These are phyloP conservation scores for Moringa oleifera DNA, from an alignment of 345 rosid species.

Conservation along the genomic window DNA sequence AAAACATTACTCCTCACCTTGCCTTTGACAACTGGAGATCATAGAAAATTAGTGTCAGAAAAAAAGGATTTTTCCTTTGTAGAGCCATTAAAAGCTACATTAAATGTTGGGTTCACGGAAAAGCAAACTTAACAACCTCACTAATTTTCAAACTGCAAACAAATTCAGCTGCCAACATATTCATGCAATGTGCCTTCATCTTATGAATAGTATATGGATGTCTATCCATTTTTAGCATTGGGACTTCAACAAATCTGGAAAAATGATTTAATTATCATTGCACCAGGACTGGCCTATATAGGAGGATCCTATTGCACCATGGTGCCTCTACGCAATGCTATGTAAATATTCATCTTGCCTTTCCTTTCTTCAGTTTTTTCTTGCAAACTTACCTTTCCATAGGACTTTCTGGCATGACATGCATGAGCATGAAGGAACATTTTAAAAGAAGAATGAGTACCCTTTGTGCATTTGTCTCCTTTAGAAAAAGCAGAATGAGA, in stretches of 20 bases:
- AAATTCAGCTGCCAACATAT: not conserved
- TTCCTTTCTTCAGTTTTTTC: no score
- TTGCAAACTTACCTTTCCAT: no score
- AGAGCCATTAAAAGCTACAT: not conserved
- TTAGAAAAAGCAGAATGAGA: slow-evolving; percentile 28
- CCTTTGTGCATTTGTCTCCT: slow-evolving; percentile 36
- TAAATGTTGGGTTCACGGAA: not conserved
- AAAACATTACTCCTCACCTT: slow-evolving; percentile 52
- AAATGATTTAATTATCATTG: not conserved
- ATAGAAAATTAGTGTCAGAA: not conserved
- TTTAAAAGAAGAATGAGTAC: slow-evolving; percentile 20
- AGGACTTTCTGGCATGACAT: no score
- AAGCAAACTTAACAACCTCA: slow-evolving; percentile 1
- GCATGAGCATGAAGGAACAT: not conserved
- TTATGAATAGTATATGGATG: no score
- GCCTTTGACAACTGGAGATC: slow-evolving; percentile 37
- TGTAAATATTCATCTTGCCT: no score
- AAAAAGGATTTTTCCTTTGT: not conserved
- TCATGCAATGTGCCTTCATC: not conserved
- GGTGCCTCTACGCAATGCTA: no score
- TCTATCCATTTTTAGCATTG: not conserved
- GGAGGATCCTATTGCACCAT: not conserved
- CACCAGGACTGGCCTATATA: not conserved
- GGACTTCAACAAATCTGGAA: not conserved
- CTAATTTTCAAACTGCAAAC: not conserved